Base-by-base conservation (phyloP, 805 yeast genomes). In the Barnettozyma wickerhamii region DNA sequence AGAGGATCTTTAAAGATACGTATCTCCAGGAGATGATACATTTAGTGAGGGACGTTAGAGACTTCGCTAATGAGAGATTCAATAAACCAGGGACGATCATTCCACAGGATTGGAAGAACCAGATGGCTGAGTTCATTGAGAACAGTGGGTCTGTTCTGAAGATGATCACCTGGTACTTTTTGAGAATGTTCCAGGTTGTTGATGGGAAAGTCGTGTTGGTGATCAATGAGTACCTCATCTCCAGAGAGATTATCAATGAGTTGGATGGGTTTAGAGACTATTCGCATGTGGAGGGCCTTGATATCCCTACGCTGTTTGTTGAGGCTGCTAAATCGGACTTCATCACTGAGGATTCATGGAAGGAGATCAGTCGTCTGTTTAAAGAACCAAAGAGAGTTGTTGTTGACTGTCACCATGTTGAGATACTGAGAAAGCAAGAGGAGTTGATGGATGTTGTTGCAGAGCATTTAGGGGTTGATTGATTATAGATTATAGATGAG, bases 241-340 rank as follows among this genome's bases (percentile, higher is more conserved):
- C 26, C 12, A 2, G 12, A 23, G 26, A 23, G 2, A 9, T 23
- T 12, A 9, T 23, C 9, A 23, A 12, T 9, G 26, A 23, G 12
- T 23, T 23, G 26, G 26, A 23, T 23, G 26, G 12, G 12, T 23
- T 23, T 12, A 9, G 12, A 9, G 26, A 23, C 12, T 23, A 23
- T 23, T 23, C 26, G 12, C 26, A 23, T 12, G 9, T 23, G 26
- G 26, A 23, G 12, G 26, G 12, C 12, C 9, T 23, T 23, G 26
- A 23, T 23, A 12, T 23, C 12, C 9, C 9, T 9, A 12, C 26
- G 9, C 12, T 23, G 26, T 23, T 23, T 3, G 26, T 23, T 12
- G 12, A 12, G 30, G 30, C 30, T 19, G 3, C 19, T 33, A 10
- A 36, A 40, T 12, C 38, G 12, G 37, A 15, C 30, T 23, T 33